Conservation (phyloP, 2,329 filamentous ascomycete species). For the Capronia epimyces region DNA sequence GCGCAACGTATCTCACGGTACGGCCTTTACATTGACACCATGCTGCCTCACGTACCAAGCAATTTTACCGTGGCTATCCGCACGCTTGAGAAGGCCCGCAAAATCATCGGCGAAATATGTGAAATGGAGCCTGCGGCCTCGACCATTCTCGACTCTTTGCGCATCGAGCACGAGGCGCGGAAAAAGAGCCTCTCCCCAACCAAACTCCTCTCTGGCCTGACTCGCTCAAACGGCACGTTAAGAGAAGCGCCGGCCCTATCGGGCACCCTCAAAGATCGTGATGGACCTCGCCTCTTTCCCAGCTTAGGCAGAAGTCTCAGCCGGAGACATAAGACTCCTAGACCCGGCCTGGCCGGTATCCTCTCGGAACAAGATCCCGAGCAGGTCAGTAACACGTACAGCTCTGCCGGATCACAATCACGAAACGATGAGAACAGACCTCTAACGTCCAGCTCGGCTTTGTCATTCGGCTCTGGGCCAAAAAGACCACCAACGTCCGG, state of each 20-base stretch:
- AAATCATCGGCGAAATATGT: constrained; percentile 94
- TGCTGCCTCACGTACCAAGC: constrained; percentile 40
- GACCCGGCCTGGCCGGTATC: constrained; percentile 25
- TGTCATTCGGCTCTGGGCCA: constrained; percentile 16
- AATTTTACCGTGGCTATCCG: constrained; percentile 26
- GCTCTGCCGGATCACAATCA: neutral
- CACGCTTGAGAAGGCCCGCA: constrained; percentile 80
- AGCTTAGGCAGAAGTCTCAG: constrained; percentile 27
- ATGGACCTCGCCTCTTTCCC: constrained; percentile 26
- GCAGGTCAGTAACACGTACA: constrained; percentile 21
- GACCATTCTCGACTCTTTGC: constrained; percentile 31
- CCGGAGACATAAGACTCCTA: constrained; percentile 18
- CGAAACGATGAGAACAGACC: constrained; percentile 27
- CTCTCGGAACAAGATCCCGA: constrained; percentile 28
- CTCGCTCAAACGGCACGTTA: constrained; percentile 24
- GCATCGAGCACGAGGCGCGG: constrained; percentile 28
- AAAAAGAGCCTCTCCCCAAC: constrained; percentile 24
- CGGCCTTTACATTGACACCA: constrained; percentile 93
- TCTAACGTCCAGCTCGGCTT: constrained; percentile 22
- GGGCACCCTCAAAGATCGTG: constrained; percentile 21
- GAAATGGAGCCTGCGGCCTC: constrained; percentile 71
- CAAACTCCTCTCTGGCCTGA: constrained; percentile 27
- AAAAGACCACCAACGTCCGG: constrained; percentile 21
- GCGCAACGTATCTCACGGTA: constrained; percentile 92
- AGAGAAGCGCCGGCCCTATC: constrained; percentile 27